phyloP scores from a whole-genome alignment of 352 stramenopile genomes.

The Phytophthora parvispora region DNA sequence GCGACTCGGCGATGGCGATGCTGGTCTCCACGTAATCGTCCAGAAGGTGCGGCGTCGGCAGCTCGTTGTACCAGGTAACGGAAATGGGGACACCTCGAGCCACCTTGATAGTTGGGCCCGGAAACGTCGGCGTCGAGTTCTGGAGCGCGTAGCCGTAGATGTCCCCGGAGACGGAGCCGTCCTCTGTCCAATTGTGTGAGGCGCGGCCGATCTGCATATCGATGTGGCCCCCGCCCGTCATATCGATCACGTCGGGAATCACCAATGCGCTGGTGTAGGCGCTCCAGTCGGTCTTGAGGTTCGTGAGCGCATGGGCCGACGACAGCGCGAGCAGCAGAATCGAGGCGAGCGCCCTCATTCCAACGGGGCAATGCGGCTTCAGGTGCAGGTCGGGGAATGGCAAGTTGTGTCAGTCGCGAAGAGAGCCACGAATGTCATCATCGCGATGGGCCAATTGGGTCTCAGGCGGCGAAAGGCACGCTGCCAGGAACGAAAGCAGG shows the following conservation, averaged over 20 bases:
- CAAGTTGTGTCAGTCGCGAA: not conserved
- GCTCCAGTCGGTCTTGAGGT: constrained; percentile 51
- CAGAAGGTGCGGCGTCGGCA: constrained; percentile 59
- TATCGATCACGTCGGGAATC: constrained; percentile 54
- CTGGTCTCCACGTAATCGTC: constrained; percentile 55
- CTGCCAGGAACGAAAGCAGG: not conserved
- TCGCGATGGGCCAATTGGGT: constrained; percentile 10
- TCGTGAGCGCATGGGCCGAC: constrained; percentile 17
- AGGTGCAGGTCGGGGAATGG: constrained; percentile 21
- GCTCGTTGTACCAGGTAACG: constrained; percentile 64
- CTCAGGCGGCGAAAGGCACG: constrained; percentile 18
- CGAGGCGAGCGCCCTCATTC: constrained; percentile 8
- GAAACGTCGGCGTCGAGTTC: constrained; percentile 54
- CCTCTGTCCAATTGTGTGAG: constrained; percentile 59
- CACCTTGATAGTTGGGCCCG: constrained; percentile 63
- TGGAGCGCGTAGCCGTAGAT: constrained; percentile 58
- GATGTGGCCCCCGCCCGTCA: constrained; percentile 45
- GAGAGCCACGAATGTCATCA: constrained; percentile 1
- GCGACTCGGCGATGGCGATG: constrained; percentile 55
- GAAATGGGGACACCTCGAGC: constrained; percentile 49
- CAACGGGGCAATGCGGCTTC: not conserved
- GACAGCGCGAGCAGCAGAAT: not conserved
- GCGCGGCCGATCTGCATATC: constrained; percentile 57
- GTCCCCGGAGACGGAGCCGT: constrained; percentile 44
- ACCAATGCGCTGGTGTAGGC: constrained; percentile 43